Base-by-base conservation (phyloP, 176 grass and related monocot species). In the Stipa capillata region DNA sequence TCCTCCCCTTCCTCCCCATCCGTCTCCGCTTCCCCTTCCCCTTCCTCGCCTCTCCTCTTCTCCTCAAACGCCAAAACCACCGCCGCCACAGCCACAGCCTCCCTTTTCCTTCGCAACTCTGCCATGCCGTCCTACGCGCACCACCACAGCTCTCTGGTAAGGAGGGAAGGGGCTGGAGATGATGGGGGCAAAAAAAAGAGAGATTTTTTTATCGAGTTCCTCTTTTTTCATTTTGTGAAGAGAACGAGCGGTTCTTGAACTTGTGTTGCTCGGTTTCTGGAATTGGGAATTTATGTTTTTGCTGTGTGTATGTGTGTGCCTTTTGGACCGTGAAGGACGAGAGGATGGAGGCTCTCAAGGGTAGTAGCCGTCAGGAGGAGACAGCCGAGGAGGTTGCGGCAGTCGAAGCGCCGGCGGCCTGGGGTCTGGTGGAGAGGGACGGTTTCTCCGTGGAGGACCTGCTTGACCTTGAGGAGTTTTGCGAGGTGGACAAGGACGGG, bases 391-490 rank as follows among this genome's bases (percentile, higher is more conserved):
- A 79, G 8, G 81, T 4, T 33, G 27, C 67, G 18, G 49, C 70
- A 31, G 68, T 34, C 61, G 66, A 6, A 0, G 78, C 33, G 40
- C 44, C 65, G 53, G 56, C n/a, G 67, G 78, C 21, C 12, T 29
- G 27, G 87, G 68, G 77, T 24, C 34, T 58, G 21, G 70, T 36
- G 20, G 82, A 85, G 21, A 64, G 67, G 45, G 92, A 95, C 14
- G 92, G 83, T 4, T 99, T 99, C 88, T 91, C 88, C 0, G 86
- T 99, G 0, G 96, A 99, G 66, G 96, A 95, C 73, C 77, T 99
- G 14, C 90, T 99, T 5, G 92, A 95, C 96, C 92, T 99, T 2
- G 86, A 91, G 69, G 90, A 87, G 41, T 95, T 91, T 15, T 65
- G 67, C 18, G 92, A 98, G 49, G 66, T 52, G 18, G 77, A 89